phyloP scores from a whole-genome alignment of 192 early-diverging fungal genomes.

The Piromyces finnis region DNA sequence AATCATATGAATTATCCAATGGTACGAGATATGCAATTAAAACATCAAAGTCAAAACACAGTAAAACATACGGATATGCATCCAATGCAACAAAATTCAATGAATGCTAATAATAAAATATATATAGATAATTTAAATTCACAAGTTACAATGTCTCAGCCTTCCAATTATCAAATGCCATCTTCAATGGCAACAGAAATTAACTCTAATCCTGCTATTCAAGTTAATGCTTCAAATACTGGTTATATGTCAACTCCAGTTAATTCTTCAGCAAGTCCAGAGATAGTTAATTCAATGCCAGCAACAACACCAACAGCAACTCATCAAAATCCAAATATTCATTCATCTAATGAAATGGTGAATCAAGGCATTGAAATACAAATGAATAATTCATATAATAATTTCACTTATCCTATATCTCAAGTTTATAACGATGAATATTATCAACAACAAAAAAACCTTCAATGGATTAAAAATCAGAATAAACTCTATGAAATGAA shows the following conservation, averaged over 20 bases:
- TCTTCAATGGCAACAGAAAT: not conserved
- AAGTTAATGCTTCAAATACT: not conserved
- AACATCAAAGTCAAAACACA: not conserved
- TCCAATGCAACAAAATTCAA: not conserved
- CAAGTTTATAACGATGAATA: not conserved
- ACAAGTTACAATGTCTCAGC: not conserved
- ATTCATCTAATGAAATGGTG: not conserved
- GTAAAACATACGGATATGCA: too few species aligned
- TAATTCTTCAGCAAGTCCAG: not conserved
- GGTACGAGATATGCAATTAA: not conserved
- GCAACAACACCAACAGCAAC: too few species aligned
- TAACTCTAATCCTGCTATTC: not conserved
- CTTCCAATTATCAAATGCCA: not conserved
- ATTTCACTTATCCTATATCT: not conserved
- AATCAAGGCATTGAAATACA: not conserved
- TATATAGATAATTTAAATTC: not conserved
- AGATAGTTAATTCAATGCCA: not conserved
- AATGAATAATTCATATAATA: not conserved
- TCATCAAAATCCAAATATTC: not conserved
- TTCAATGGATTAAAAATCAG: not conserved
- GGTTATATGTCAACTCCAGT: not conserved
- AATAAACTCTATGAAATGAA: not conserved
- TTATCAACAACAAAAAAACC: not conserved
- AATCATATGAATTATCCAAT: not conserved
- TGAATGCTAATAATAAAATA: not conserved